Percentiles rank a stretch among this genome's conserved stretches.
Conservation (phyloP, 345 rosid species). For the Draba incana region DNA sequence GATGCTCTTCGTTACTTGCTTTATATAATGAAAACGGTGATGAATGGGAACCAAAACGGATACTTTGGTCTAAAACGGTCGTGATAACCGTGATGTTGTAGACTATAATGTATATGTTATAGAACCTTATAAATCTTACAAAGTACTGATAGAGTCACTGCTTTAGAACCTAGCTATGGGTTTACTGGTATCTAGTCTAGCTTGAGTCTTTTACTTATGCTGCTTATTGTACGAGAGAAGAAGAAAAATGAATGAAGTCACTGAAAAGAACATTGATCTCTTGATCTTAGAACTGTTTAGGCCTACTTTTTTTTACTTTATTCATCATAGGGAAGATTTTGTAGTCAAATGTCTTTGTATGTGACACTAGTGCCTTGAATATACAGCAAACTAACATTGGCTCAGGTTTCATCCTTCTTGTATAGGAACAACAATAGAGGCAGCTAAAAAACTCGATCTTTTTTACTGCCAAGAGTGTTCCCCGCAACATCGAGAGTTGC, state of each 20-base stretch:
- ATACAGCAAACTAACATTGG: constrained; percentile 50
- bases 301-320: not conserved
- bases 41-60: not conserved
- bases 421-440: constrained; percentile 85
- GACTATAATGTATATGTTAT: not conserved
- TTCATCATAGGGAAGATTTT: not conserved
- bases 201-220: constrained; percentile 13
- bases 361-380: constrained; percentile 1
- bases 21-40: not conserved
- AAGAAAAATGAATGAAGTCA: constrained; percentile 3
- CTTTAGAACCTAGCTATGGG: not conserved
- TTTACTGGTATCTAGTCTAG: not conserved
- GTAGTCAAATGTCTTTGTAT: not conserved
- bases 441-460: constrained; percentile 77
- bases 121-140: not conserved
- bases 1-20: constrained; percentile 5
- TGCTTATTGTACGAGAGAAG: not conserved
- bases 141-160: not conserved
- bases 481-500: constrained; percentile 63
- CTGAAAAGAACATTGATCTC: constrained; percentile 10
- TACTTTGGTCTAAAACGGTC: not conserved
- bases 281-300: constrained; percentile 15
- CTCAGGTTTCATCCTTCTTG: constrained; percentile 99
- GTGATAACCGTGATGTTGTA: not conserved
- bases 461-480: constrained; percentile 89